Evolutionary conservation across 164 flowering plant genomes (phyloP).

Genomic region (Vitis riparia): DNA sequence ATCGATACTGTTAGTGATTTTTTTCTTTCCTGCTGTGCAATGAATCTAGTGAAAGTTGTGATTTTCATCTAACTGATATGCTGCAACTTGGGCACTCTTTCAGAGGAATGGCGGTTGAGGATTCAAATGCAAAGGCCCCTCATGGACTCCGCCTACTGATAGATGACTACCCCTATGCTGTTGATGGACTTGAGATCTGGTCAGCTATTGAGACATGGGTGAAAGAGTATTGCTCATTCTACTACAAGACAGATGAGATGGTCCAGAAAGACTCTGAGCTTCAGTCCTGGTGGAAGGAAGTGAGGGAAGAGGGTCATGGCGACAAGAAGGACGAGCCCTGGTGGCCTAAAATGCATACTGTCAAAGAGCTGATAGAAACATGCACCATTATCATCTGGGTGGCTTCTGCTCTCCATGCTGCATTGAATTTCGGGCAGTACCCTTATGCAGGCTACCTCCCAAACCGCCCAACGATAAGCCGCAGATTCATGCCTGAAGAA

Average conservation of each 20-base stretch:
- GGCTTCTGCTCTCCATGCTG: slow-evolving; percentile 40
- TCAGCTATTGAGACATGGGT: slow-evolving; percentile 25
- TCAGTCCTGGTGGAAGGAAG: slow-evolving; percentile 24
- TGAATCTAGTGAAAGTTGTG: too few species aligned
- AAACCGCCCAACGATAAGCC: slow-evolving; percentile 31
- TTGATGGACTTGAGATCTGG: slow-evolving; percentile 26
- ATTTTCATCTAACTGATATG: too few species aligned
- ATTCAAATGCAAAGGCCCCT: neutral
- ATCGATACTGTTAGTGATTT: too few species aligned
- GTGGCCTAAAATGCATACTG: slow-evolving; percentile 21
- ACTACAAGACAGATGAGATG: slow-evolving; percentile 15
- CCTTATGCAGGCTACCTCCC: slow-evolving; percentile 32
- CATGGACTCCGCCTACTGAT: slow-evolving; percentile 11
- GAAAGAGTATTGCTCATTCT: slow-evolving; percentile 18
- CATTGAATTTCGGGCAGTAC: slow-evolving; percentile 38
- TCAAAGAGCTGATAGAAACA: slow-evolving; percentile 13
- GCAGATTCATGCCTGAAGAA: slow-evolving; percentile 27
- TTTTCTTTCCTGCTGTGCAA: too few species aligned
- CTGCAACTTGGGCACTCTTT: slow-evolving; percentile 5
- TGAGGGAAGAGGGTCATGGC: slow-evolving; percentile 18
- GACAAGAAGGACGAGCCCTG: slow-evolving; percentile 25
- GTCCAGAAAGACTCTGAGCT: slow-evolving; percentile 13
- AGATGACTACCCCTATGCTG: slow-evolving; percentile 26
- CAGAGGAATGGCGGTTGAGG: slow-evolving; percentile 14
- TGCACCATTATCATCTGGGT: slow-evolving; percentile 39